Percentiles rank a stretch among this genome's conserved stretches.
These are phyloP conservation scores for Puccinia novopanici DNA, from an alignment of 1,284 basidiomycete genomes.

Conservation along the genomic window DNA sequence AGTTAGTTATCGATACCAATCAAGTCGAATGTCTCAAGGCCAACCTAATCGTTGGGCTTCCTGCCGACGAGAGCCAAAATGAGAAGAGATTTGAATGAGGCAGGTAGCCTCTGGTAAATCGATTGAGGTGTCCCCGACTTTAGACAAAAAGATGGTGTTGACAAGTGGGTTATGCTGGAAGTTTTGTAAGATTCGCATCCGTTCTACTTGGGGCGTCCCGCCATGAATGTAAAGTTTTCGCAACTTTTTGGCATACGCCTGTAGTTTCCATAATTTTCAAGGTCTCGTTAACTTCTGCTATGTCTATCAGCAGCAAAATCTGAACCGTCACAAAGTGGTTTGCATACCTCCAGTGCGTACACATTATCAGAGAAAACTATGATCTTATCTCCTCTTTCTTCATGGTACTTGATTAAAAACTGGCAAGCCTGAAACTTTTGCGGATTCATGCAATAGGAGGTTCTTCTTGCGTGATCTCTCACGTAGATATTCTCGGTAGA, in stretches of 20 bases:
- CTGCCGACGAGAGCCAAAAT: slow-evolving; percentile 96
- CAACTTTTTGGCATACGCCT: slow-evolving; percentile 94
- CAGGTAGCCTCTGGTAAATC: slow-evolving; percentile 98
- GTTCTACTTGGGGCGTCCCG: slow-evolving; percentile 89
- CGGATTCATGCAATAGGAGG: slow-evolving; percentile 98
- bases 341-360: slow-evolving; percentile 82
- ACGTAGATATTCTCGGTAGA: slow-evolving; percentile 95
- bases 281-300: neutral
- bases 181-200: slow-evolving; percentile 89
- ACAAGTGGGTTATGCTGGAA: slow-evolving; percentile 93
- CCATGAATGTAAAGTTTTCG: slow-evolving; percentile 96
- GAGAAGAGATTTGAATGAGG: slow-evolving; percentile 98
- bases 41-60: slow-evolving; percentile 91
- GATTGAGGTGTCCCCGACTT: slow-evolving; percentile 98
- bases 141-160: slow-evolving; percentile 98
- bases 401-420: slow-evolving; percentile 97
- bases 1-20: neutral
- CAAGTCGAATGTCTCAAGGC: slow-evolving; percentile 53
- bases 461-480: slow-evolving; percentile 90
- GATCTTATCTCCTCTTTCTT: slow-evolving; percentile 96
- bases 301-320: neutral
- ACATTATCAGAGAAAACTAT: slow-evolving; percentile 99
- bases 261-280: neutral
- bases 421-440: no score
- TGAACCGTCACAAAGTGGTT: neutral